Conservation (phyloP, 2,329 filamentous ascomycete genomes). For the Fusarium illudens region DNA sequence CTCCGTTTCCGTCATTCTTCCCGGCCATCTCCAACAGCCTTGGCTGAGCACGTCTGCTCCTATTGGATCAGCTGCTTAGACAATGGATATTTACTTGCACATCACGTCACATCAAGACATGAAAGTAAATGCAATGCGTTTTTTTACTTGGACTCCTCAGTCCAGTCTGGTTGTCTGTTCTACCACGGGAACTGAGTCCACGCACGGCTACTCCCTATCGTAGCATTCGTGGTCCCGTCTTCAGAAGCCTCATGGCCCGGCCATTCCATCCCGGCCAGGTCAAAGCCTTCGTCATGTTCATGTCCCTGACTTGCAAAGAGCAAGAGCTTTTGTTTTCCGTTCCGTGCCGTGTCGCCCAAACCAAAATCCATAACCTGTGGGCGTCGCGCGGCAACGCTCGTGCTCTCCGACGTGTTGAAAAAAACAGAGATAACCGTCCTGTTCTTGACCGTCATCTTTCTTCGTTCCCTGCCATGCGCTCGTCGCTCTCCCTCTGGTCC, state of each 20-base stretch:
- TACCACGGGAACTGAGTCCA: constrained; percentile 44
- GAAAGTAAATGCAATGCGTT: constrained; percentile 40
- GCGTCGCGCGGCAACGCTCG: constrained; percentile 50
- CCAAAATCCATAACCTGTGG: constrained; percentile 50
- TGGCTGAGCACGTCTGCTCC: not conserved
- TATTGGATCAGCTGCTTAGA: not conserved
- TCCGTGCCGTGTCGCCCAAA: constrained; percentile 46
- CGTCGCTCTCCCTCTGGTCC: constrained; percentile 46
- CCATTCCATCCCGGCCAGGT: constrained; percentile 36
- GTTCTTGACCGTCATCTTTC: constrained; percentile 45
- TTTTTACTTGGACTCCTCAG: constrained; percentile 47
- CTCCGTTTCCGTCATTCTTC: not conserved
- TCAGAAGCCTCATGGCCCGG: constrained; percentile 42
- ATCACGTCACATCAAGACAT: not conserved
- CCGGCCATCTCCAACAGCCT: not conserved
- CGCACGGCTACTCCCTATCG: constrained; percentile 31
- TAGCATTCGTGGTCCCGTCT: constrained; percentile 39
- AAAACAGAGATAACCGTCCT: constrained; percentile 49
- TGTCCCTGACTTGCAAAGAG: constrained; percentile 44
- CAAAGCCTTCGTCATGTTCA: constrained; percentile 43
- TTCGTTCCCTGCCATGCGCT: constrained; percentile 46
- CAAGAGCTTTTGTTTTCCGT: constrained; percentile 45
- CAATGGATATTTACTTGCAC: not conserved
- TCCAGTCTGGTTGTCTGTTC: constrained; percentile 47
- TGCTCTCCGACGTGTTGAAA: constrained; percentile 46